Percentiles rank a stretch among this genome's conserved stretches.
These are phyloP conservation scores for Mucor plumbeus DNA, from an alignment of 371 early-diverging fungal genomes.

Conservation along the genomic window DNA sequence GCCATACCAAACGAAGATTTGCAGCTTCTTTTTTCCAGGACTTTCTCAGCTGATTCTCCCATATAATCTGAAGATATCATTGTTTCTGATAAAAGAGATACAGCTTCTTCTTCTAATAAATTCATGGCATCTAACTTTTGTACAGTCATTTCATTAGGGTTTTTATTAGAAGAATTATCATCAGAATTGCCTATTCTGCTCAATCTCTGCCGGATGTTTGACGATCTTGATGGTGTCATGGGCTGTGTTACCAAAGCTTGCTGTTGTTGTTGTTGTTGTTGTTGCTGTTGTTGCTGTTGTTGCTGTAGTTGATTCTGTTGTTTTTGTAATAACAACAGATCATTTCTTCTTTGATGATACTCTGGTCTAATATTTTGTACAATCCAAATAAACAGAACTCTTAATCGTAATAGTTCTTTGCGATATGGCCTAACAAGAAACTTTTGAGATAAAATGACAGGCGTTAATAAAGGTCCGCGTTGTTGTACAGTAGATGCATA, in stretches of 20 bases:
- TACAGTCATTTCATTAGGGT: neutral
- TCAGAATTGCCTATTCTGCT: conserved; percentile 15
- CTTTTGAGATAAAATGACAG: conserved; percentile 56
- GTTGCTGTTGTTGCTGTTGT: neutral
- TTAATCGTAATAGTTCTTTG: conserved; percentile 48
- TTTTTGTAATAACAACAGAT: conserved; percentile 19
- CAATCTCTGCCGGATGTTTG: conserved; percentile 22
- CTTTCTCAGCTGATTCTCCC: conserved; percentile 48
- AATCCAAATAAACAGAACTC: conserved; percentile 63
- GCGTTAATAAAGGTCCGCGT: conserved; percentile 56
- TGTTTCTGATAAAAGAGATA: neutral
- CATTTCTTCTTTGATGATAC: conserved; percentile 23
- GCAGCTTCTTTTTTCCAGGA: conserved; percentile 46
- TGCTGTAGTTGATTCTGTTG: conserved; percentile 13
- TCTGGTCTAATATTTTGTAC: conserved; percentile 58
- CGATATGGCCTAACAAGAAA: conserved; percentile 60
- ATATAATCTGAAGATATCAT: neutral
- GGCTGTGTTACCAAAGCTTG: neutral
- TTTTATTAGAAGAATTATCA: neutral
- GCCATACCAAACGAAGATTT: conserved; percentile 62
- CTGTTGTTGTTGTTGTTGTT: conserved; percentile 1
- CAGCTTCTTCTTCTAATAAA: conserved; percentile 24
- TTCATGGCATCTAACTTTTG: conserved; percentile 21
- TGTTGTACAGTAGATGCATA: conserved; percentile 64
- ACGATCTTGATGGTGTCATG: conserved; percentile 15